Evolutionary conservation across 2,329 filamentous ascomycete genomes (phyloP).

Genomic region (Diaporthe sp.): DNA sequence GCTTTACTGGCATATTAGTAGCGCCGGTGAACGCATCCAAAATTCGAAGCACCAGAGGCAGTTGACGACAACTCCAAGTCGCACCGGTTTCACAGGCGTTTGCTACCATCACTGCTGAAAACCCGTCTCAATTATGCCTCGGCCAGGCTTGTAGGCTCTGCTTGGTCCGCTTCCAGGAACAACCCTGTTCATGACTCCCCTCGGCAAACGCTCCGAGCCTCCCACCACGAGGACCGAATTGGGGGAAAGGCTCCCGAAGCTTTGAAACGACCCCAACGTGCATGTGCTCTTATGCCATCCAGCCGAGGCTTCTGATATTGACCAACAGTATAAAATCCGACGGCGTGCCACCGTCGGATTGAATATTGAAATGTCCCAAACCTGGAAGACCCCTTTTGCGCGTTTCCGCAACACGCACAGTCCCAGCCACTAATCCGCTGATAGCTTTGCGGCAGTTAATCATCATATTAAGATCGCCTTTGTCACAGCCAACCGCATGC

Average conservation of each 20-base stretch:
- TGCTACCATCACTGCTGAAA: not conserved
- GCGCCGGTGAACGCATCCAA: not conserved
- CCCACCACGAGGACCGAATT: not conserved
- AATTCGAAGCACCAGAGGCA: not conserved
- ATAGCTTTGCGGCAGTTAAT: not conserved
- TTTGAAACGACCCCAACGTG: not conserved
- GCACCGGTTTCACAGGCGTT: not conserved
- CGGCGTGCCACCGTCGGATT: not conserved
- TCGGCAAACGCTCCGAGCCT: not conserved
- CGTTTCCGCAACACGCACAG: not conserved
- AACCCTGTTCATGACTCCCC: not conserved
- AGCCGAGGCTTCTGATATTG: slow-evolving; percentile 22
- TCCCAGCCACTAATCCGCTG: not conserved
- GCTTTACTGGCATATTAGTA: not conserved
- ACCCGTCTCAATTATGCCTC: slow-evolving; percentile 7
- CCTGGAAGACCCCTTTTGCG: not conserved
- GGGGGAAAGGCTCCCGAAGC: not conserved
- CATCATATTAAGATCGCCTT: not conserved
- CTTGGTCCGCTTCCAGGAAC: not conserved
- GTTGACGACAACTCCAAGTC: not conserved
- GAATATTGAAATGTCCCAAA: not conserved
- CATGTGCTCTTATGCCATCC: slow-evolving; percentile 9
- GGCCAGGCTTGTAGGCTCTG: not conserved
- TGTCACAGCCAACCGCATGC: not conserved
- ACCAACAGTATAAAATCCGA: not conserved